phyloP scores from a whole-genome alignment of 2,329 filamentous ascomycete species.

The Xylariaceae sp. region DNA sequence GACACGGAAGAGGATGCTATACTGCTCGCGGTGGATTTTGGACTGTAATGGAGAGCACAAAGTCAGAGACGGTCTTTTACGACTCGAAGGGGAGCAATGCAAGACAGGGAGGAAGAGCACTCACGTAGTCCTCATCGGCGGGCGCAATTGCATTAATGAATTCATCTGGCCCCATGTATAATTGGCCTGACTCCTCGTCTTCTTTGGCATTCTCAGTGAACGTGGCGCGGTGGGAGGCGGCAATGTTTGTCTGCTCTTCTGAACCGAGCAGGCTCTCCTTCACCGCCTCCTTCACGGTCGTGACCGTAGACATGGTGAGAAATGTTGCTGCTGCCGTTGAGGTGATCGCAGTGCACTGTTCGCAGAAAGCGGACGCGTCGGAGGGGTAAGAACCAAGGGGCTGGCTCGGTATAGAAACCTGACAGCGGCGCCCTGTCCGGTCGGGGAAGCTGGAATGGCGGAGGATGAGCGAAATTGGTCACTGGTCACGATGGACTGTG shows the following conservation, averaged over 20 bases:
- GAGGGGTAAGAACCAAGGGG: too few species aligned
- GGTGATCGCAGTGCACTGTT: too few species aligned
- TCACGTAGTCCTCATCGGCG: constrained; percentile 81
- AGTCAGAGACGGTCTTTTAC: neutral
- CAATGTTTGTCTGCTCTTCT: constrained; percentile 53
- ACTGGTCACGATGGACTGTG: too few species aligned
- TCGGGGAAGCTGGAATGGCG: too few species aligned
- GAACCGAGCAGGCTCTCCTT: constrained; percentile 72
- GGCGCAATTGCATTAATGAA: constrained; percentile 91
- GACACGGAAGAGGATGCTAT: constrained; percentile 84
- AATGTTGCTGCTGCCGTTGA: too few species aligned
- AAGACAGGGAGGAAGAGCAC: constrained; percentile 27
- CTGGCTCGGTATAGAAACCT: too few species aligned
- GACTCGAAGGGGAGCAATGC: neutral
- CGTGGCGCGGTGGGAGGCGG: constrained; percentile 64
- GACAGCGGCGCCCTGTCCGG: too few species aligned
- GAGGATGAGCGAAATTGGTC: too few species aligned
- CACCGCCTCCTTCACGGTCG: constrained; percentile 58
- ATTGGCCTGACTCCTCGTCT: constrained; percentile 68
- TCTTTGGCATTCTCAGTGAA: constrained; percentile 72
- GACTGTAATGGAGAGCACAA: constrained; percentile 50
- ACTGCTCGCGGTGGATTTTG: constrained; percentile 94
- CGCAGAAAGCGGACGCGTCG: too few species aligned
- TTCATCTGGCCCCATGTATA: constrained; percentile 73
- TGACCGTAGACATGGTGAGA: constrained; percentile 35